phyloP scores from a whole-genome alignment of 495 filamentous ascomycete species.

The Aspergillus sparsus region DNA sequence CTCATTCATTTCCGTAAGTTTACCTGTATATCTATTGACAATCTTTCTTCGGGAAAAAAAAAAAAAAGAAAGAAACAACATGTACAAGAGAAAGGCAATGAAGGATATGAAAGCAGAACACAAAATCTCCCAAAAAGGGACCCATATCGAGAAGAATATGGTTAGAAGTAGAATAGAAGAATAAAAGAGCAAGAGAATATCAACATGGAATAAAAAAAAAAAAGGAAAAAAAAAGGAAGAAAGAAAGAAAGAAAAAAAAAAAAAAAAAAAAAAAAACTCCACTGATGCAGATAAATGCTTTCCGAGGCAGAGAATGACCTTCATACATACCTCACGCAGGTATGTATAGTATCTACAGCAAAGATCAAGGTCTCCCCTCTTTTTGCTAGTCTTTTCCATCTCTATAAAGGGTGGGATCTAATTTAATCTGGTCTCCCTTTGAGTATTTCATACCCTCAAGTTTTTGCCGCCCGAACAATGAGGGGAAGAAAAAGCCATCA shows the following conservation, averaged over 20 bases:
- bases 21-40: too few species aligned
- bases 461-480: neutral
- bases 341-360: too few species aligned
- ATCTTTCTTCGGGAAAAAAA: too few species aligned
- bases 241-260: neutral
- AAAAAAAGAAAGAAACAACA: too few species aligned
- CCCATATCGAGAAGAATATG: neutral
- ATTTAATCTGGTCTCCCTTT: too few species aligned
- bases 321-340: too few species aligned
- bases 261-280: constrained; percentile 5
- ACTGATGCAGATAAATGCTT: constrained; percentile 2
- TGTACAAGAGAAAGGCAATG: neutral
- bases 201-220: neutral
- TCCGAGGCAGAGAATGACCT: too few species aligned
- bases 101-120: neutral
- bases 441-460: too few species aligned
- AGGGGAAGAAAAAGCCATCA: neutral
- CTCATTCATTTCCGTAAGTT: too few species aligned
- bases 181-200: neutral
- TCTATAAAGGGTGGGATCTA: too few species aligned
- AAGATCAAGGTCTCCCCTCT: too few species aligned
- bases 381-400: too few species aligned
- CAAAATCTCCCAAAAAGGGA: neutral
- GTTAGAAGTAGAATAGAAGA: neutral
- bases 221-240: neutral